Evolutionary conservation across 148 eudicot species (phyloP), one percentile per base, ranked within the genome.

Genomic region (Diospyros lotus): DNA sequence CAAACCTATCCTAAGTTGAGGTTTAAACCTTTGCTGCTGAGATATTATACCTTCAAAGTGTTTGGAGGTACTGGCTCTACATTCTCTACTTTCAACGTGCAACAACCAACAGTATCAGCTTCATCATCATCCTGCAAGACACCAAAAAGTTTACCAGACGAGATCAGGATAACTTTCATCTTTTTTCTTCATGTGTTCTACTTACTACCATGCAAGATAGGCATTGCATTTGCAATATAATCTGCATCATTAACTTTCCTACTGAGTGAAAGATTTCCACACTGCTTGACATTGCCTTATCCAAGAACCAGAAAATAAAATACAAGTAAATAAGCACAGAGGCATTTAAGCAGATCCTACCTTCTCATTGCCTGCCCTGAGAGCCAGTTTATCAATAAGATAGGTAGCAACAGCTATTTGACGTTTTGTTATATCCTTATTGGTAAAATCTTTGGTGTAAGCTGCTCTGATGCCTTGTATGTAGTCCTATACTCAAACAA

Each of bases 331-430:
- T 58, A 28, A 39, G 39, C 28, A 42, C 8, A 17, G 28, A 67
- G 6, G 53, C 42, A 48, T 46, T 48, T 15, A 17, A 0, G 41
- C 71, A 78, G 9, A 58, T 43, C 66, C 77, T 82, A 93, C 99
- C 98, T 96, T 96, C 85, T 96, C 98, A 82, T 93, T 96, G 80
- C 99, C 99, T 71, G 98, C 99, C 88, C 99, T 96, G 78, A 96
- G 94, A 46, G 99, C 99, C 71, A 96, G 83, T 80, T 89, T 91
- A 83, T 96, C 99, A 81, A 96, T 96, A 68, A 93, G 93, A 85
- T 96, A 96, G n/a, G 99, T 96, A 51, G 99, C 99, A 76, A 96
- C 97, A 7, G 99, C 99, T 73, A 96, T 88, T 83, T 96, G 99
- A 75, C 77, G 82, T 78, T 69, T 91, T 43, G 91, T 76, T 70